phyloP scores from a whole-genome alignment of 768 basidiomycete species.

The Termitomyces sp. region DNA sequence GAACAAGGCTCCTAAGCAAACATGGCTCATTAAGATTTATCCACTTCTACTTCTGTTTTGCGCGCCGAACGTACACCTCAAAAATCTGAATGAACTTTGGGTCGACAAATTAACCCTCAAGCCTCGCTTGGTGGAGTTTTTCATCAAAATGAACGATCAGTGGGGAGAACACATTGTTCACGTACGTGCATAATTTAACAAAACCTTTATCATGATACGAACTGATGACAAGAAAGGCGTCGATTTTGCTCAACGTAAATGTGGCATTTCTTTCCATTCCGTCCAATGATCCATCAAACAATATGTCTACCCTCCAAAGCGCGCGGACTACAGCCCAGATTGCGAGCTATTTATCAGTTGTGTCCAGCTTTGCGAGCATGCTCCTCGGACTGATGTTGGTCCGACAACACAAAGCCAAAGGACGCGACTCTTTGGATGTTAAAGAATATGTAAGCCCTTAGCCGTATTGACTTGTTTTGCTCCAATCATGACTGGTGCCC shows the following conservation, averaged over 20 bases:
- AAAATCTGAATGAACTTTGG: conserved; percentile 42
- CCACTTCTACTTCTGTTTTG: conserved; percentile 44
- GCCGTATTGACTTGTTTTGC: background rate
- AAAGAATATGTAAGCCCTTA: background rate
- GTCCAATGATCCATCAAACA: conserved; percentile 37
- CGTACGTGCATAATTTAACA: conserved; percentile 27
- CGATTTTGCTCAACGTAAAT: conserved; percentile 48
- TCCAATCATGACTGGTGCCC: background rate
- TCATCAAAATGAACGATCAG: conserved; percentile 35
- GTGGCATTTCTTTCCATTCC: conserved; percentile 46
- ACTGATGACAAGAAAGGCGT: no score
- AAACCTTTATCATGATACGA: no score
- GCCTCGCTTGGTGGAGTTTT: conserved; percentile 38
- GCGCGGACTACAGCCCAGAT: conserved; percentile 32
- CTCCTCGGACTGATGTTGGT: conserved; percentile 42
- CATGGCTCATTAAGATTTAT: conserved; percentile 34
- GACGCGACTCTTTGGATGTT: conserved; percentile 11
- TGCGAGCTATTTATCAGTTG: conserved; percentile 42
- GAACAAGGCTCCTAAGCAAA: conserved; percentile 19
- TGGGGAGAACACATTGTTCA: conserved; percentile 43
- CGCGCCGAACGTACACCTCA: conserved; percentile 41
- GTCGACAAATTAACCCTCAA: conserved; percentile 40
- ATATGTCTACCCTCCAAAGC: conserved; percentile 7
- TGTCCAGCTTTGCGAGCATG: conserved; percentile 41
- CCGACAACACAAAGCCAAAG: conserved; percentile 37